Base-by-base conservation (phyloP, 768 basidiomycete species). In the Rubroboletus pulcherrimus region DNA sequence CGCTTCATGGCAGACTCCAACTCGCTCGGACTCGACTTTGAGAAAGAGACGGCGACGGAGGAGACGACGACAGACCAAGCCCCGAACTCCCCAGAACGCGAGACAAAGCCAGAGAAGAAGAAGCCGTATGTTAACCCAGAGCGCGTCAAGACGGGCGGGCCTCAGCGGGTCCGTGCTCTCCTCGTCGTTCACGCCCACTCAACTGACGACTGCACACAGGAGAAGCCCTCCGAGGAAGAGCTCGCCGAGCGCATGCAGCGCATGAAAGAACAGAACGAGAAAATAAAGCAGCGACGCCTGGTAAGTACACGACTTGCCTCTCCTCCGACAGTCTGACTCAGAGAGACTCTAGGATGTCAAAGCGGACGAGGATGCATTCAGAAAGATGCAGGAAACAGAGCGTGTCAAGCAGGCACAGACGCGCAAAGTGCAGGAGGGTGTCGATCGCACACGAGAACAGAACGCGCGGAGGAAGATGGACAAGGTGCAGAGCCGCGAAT, bases 391-490 rank as follows among this genome's bases (percentile, higher is more conserved):
- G 62, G 84, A 86, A 53, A 71, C 71, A 0, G 88, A 90, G 48
- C 82, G 82, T 26, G 77, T 72, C 46, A 85, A 78, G 66, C 76
- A 78, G 56, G 85, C 77, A 7, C 76, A 81, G 39, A 79, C 67
- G 51, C 82, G 83, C 55, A 86, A 84, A 66, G 78, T 86, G 38
- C 91, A 92, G 70, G 81, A 84, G 57, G 76, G 76, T 34, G 75
- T 92, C 55, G 77, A 92, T 67, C 80, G 79, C 30, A 80, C 87
- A 34, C 83, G 90, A 30, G 87, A 89, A 64, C 82, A 88, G 74
- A 90, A 88, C 60, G 89, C 89, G 51, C 83, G 82, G 62, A 77
- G 86, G 35, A 93, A 93, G 74, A 76, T 91, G 80, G 88, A 87
- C n/a, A 90, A 86, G 74, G 78, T 83, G 24, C 83, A 82, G 63